phyloP scores from a whole-genome alignment of 495 filamentous ascomycete species.

The Penicillium manginii region DNA sequence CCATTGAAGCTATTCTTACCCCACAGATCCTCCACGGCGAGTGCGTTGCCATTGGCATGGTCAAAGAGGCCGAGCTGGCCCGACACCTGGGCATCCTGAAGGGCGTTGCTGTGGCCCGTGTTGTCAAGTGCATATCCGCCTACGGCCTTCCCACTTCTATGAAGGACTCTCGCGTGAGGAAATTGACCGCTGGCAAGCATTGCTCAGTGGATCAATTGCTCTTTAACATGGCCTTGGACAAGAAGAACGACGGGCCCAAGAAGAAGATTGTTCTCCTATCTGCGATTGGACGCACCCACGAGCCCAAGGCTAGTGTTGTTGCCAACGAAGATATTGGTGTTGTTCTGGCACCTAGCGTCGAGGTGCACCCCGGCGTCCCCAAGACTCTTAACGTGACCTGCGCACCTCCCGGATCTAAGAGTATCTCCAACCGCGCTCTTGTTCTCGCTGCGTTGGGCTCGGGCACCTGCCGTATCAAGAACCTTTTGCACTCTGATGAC shows the following conservation, averaged over 20 bases:
- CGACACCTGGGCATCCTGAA: conserved; percentile 87
- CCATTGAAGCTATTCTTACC: conserved; percentile 92
- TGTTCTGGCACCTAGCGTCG: conserved; percentile 79
- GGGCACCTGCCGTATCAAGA: conserved; percentile 84
- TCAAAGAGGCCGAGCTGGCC: conserved; percentile 93
- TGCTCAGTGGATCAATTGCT: conserved; percentile 91
- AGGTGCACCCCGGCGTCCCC: conserved; percentile 70
- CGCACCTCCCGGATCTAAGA: conserved; percentile 94
- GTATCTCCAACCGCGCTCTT: conserved; percentile 93
- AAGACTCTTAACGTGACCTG: conserved; percentile 68
- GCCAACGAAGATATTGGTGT: conserved; percentile 83
- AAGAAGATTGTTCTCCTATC: conserved; percentile 97
- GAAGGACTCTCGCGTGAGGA: conserved; percentile 80
- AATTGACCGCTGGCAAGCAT: conserved; percentile 81
- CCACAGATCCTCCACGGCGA: conserved; percentile 96
- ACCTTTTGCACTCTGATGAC: conserved; percentile 94
- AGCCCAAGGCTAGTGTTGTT: conserved; percentile 85
- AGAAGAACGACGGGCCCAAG: conserved; percentile 95
- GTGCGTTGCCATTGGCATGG: conserved; percentile 96
- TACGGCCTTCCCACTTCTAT: conserved; percentile 90
- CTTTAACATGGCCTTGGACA: conserved; percentile 94
- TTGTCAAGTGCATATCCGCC: conserved; percentile 90
- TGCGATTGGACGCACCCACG: conserved; percentile 83
- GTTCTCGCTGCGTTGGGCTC: conserved; percentile 89
- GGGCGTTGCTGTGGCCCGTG: conserved; percentile 82